Percentiles rank a stretch among this genome's conserved stretches.
Conservation (phyloP, 345 rosid genomes). For the Populus deltoides region DNA sequence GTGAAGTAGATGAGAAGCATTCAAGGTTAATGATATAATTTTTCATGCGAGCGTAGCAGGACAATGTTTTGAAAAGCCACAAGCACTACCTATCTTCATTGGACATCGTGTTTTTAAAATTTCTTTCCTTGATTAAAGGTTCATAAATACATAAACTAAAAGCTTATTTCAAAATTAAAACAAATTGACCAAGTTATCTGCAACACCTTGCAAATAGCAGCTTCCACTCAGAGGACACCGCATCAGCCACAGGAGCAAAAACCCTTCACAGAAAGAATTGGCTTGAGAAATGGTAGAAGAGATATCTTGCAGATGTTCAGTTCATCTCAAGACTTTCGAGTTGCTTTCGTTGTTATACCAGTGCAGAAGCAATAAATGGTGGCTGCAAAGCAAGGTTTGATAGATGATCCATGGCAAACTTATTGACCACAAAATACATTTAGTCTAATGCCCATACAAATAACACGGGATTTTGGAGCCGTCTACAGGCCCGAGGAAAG, state of each 20-base stretch:
- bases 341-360: not conserved
- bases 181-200: not conserved
- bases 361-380: not conserved
- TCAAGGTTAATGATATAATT: too few species aligned
- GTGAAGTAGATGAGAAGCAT: too few species aligned
- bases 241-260: not conserved
- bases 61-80: not conserved
- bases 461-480: not conserved
- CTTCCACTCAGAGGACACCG: not conserved
- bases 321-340: not conserved
- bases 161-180: not conserved
- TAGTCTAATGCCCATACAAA: not conserved
- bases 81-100: not conserved
- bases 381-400: not conserved
- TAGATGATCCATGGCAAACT: constrained; percentile 1
- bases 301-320: not conserved
- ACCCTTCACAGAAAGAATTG: not conserved
- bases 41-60: not conserved
- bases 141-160: not conserved
- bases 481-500: constrained; percentile 2
- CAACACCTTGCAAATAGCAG: constrained; percentile 10
- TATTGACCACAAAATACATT: constrained; percentile 14
- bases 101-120: too few species aligned
- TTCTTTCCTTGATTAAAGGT: not conserved
- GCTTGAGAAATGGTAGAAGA: not conserved